Base-by-base conservation (phyloP, 768 basidiomycete genomes). In the Mycena leptocephala region DNA sequence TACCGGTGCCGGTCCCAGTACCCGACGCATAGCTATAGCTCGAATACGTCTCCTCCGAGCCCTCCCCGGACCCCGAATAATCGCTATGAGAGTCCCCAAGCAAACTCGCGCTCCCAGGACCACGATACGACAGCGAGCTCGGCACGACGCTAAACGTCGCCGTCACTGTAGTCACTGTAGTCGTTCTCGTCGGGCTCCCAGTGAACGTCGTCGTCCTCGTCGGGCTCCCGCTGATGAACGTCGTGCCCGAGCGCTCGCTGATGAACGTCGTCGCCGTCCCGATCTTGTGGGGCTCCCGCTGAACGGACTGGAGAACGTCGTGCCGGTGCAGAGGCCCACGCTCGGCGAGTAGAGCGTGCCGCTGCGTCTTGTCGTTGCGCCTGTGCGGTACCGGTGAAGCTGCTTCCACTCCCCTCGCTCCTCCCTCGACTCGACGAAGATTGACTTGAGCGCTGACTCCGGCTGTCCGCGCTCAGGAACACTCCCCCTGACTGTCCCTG, bases 131-230 rank as follows among this genome's bases (percentile, higher is more conserved):
- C 30, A 74, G 37, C 43, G 79, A 69, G 26, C 79, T 74, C 48
- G 26, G 20, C 46, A 48, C 28, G n/a, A 51, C 41, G n/a, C 22
- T 24, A 22, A 67, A 67, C 83, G 14, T 86, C 83, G 37, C 48
- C 22, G 51, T 55, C 7, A 33, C n/a, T 0, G 26, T 67, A 1
- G 39, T 66, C 84, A 85, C n/a, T n/a, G n/a, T n/a, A n/a, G n/a
- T 59, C 87, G 85, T 35, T 85, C 88, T 51, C 85, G 85, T 70
- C 84, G 84, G 59, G 89, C 81, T 26, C 86, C 90, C 28, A 86
- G 86, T 43, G 85, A 88, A 58, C 43, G 18, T 58, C 87, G 85
- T n/a, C n/a, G 88, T 69, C 22, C 43, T 28, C 46, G 63, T 70
- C 35, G 68, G 68, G 10, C 68, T 71, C 28, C 46, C 58, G 28